A percentile compares a stretch with the other conserved stretches of the same genome.
Evolutionary conservation across 2,329 filamentous ascomycete genomes (phyloP).

Genomic region (Venturia carpophila): DNA sequence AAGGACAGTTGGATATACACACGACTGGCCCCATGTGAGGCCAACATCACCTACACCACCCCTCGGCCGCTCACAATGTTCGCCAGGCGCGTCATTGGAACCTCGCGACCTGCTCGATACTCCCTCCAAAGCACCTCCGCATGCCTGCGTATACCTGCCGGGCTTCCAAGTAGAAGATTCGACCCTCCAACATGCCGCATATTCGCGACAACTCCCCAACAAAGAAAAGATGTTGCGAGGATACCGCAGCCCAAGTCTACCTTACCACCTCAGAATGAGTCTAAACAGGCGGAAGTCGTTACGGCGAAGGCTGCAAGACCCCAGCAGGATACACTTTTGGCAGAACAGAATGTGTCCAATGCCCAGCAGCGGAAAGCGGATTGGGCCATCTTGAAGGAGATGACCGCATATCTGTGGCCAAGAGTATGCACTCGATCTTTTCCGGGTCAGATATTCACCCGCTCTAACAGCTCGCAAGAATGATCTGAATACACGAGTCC

Average conservation of each 20-base stretch:
- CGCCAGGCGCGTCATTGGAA: slow-evolving; percentile 7
- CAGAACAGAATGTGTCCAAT: slow-evolving; percentile 57
- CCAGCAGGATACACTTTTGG: slow-evolving; percentile 51
- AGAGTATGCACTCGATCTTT: slow-evolving; percentile 43
- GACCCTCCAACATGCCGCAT: slow-evolving; percentile 22
- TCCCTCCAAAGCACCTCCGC: background rate
- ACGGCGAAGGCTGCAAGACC: slow-evolving; percentile 23
- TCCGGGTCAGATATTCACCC: background rate
- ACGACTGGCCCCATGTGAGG: background rate
- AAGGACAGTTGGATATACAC: background rate
- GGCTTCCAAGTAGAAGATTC: background rate
- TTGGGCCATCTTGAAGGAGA: slow-evolving; percentile 98
- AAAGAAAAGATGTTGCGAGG: slow-evolving; percentile 35
- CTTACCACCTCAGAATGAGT: slow-evolving; percentile 23
- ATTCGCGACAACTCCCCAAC: slow-evolving; percentile 37
- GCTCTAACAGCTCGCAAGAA: slow-evolving; percentile 39
- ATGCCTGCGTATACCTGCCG: background rate
- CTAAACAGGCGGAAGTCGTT: slow-evolving; percentile 29
- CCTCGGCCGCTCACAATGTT: slow-evolving; percentile 3
- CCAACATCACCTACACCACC: background rate
- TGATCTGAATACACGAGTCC: slow-evolving; percentile 70
- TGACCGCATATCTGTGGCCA: slow-evolving; percentile 93
- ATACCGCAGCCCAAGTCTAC: slow-evolving; percentile 24
- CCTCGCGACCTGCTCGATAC: slow-evolving; percentile 1
- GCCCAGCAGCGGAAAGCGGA: slow-evolving; percentile 93